phyloP scores from a whole-genome alignment of 1,284 basidiomycete genomes.

The Cerioporus squamosus region DNA sequence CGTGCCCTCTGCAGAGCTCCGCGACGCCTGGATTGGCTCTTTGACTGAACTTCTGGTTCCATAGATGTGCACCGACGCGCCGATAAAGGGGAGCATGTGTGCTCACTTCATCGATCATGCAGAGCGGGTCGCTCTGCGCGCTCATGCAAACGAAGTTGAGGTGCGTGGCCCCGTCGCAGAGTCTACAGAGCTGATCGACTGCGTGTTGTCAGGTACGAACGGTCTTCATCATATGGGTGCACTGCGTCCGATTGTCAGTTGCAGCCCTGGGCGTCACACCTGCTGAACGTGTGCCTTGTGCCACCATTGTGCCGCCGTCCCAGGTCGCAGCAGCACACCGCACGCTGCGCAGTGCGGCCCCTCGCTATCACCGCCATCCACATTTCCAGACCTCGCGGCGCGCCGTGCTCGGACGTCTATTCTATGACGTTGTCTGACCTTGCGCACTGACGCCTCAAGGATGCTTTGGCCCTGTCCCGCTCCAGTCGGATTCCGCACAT shows the following conservation, averaged over 20 bases:
- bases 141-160: too few species aligned
- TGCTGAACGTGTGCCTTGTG: neutral
- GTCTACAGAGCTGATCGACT: too few species aligned
- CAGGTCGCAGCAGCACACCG: neutral
- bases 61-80: too few species aligned
- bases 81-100: too few species aligned
- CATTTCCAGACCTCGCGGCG: neutral
- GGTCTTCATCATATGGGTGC: too few species aligned
- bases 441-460: too few species aligned
- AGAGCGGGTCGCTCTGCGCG: too few species aligned
- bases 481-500: neutral
- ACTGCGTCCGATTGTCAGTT: too few species aligned
- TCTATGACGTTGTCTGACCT: neutral
- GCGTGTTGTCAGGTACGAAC: too few species aligned
- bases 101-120: too few species aligned
- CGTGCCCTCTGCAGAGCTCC: neutral
- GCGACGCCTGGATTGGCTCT: neutral
- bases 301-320: neutral
- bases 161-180: too few species aligned
- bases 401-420: neutral
- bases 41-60: too few species aligned
- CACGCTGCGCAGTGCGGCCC: neutral
- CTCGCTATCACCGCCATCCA: neutral
- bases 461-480: neutral
- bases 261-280: neutral